These are phyloP conservation scores for Gossypium davidsonii DNA, from an alignment of 441 rosid species.

Conservation along the genomic window DNA sequence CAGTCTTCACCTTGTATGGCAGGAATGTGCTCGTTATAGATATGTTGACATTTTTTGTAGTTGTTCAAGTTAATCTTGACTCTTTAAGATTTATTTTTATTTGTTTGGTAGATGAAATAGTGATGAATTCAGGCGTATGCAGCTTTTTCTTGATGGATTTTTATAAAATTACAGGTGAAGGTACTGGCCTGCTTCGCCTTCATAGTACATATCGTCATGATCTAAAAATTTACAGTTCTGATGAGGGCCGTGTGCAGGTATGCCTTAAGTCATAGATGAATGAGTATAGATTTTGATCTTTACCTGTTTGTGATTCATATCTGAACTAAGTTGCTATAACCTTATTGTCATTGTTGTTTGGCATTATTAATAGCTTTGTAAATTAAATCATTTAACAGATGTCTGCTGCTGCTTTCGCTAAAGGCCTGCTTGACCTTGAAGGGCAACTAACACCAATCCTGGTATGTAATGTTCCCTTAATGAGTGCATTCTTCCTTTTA, in stretches of 20 bases:
- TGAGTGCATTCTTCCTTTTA: constrained; percentile 17
- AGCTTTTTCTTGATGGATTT: neutral
- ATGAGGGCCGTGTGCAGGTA: constrained; percentile 99
- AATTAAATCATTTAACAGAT: constrained; percentile 39
- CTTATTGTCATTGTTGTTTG: neutral
- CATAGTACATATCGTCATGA: constrained; percentile 99
- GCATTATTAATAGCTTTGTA: constrained; percentile 6
- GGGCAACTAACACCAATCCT: constrained; percentile 98
- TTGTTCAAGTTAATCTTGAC: neutral
- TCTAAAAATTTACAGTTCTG: constrained; percentile 99
- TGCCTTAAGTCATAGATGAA: constrained; percentile 13
- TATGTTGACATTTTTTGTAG: neutral
- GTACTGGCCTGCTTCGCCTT: constrained; percentile 97
- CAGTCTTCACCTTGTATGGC: neutral
- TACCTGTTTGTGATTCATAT: constrained; percentile 9
- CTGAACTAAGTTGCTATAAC: constrained; percentile 1
- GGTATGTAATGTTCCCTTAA: constrained; percentile 41
- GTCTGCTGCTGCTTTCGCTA: constrained; percentile 99
- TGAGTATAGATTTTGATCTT: neutral
- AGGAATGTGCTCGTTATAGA: neutral
- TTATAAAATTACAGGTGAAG: constrained; percentile 69
- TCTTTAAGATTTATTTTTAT: constrained; percentile 3
- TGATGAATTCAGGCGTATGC: neutral
- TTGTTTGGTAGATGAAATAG: constrained; percentile 8
- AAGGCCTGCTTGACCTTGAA: constrained; percentile 99